These are phyloP conservation scores for Cephalotrichum gorgonifer DNA, from an alignment of 2,329 filamentous ascomycete species.

Conservation along the genomic window DNA sequence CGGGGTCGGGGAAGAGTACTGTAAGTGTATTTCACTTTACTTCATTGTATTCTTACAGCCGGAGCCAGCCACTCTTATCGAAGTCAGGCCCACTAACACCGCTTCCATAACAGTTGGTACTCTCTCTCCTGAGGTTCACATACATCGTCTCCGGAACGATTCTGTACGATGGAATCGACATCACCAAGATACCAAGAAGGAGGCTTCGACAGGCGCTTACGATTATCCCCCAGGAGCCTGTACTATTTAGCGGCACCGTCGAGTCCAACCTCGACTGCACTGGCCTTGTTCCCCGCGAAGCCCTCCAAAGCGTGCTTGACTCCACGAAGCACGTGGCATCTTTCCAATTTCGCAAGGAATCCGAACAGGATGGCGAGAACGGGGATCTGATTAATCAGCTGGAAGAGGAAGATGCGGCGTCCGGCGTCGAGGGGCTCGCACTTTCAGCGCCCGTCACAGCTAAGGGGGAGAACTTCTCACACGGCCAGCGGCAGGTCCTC, in stretches of 20 bases:
- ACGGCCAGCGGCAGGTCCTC: conserved; percentile 38
- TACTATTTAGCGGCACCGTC: conserved; percentile 33
- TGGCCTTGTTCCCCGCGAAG: conserved; percentile 31
- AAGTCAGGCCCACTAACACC: neutral
- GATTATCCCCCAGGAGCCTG: conserved; percentile 39
- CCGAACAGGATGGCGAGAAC: conserved; percentile 13
- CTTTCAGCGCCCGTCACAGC: conserved; percentile 29
- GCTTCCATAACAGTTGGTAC: conserved; percentile 17
- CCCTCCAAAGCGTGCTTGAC: conserved; percentile 48
- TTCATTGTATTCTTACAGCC: neutral
- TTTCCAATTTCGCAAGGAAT: conserved; percentile 17
- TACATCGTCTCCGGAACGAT: conserved; percentile 29
- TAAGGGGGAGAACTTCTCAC: conserved; percentile 33
- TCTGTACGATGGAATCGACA: conserved; percentile 34
- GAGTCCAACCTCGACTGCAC: conserved; percentile 47
- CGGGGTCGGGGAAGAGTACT: conserved; percentile 66
- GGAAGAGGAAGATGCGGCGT: neutral
- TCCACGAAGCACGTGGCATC: conserved; percentile 38
- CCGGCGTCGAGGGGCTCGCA: conserved; percentile 15
- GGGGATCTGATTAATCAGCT: conserved; percentile 7
- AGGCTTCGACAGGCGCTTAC: conserved; percentile 34
- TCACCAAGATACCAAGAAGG: conserved; percentile 28
- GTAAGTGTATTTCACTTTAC: conserved; percentile 24
- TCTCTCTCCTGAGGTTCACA: conserved; percentile 35
- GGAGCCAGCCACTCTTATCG: neutral